Evolutionary conservation across 768 basidiomycete genomes (phyloP).

Genomic region (Hebeloma cylindrosporum): DNA sequence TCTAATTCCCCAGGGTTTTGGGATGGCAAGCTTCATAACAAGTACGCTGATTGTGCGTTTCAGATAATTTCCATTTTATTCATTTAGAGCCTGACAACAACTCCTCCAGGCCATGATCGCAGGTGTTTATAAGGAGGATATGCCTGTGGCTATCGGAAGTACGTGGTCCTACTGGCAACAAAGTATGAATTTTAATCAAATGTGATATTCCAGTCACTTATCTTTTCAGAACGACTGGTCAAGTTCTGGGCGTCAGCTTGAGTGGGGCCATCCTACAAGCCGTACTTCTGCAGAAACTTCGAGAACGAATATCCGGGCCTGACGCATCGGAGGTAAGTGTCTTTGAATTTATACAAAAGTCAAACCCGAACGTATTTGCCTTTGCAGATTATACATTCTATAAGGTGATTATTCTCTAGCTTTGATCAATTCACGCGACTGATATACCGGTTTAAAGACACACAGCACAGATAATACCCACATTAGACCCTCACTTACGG

Average conservation of each 20-base stretch:
- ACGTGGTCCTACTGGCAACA: slow-evolving; percentile 35
- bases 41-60: slow-evolving; percentile 75
- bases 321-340: slow-evolving; percentile 69
- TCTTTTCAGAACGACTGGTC: slow-evolving; percentile 90
- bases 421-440: slow-evolving; percentile 3
- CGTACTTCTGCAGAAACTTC: slow-evolving; percentile 69
- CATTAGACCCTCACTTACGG: slow-evolving; percentile 52
- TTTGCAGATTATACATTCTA: slow-evolving; percentile 66
- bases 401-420: slow-evolving; percentile 32
- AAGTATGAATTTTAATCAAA: slow-evolving; percentile 17
- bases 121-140: slow-evolving; percentile 73
- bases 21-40: slow-evolving; percentile 84
- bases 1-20: slow-evolving; percentile 79
- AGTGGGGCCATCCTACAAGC: slow-evolving; percentile 84
- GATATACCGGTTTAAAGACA: slow-evolving; percentile 42
- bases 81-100: slow-evolving; percentile 13
- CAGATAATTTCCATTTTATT: slow-evolving; percentile 1
- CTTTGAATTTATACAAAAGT: slow-evolving; percentile 8
- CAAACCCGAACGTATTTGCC: neutral
- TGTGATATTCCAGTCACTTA: slow-evolving; percentile 68
- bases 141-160: slow-evolving; percentile 91
- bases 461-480: slow-evolving; percentile 69
- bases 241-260: slow-evolving; percentile 92
- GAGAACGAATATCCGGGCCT: slow-evolving; percentile 73
- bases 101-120: slow-evolving; percentile 78